Base-by-base conservation (phyloP, 202 grass and related monocot genomes). In the Digitaria exilis region DNA sequence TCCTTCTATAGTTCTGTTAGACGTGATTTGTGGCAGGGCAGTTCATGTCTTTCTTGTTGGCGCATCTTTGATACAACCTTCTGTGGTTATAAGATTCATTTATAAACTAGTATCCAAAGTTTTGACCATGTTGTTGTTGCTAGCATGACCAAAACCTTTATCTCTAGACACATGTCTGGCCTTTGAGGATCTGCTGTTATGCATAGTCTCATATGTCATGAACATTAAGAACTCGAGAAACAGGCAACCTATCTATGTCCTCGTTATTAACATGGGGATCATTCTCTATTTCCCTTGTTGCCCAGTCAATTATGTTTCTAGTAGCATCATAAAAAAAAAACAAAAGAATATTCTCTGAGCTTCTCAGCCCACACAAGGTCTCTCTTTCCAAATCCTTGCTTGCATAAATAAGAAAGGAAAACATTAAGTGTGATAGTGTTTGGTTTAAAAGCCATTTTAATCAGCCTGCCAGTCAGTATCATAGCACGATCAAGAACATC, bases 271-370 rank as follows among this genome's bases (percentile, higher is more conserved):
- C 66, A 6, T 89, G 68, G 28, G 78, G 58, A 49, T 80, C 65
- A 55, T 90, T 77, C 59, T 73, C 82, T 50, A 87, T 63, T 68
- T 93, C 90, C 71, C 65, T 90, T 56, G 71, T 85, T 45, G 92
- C 95, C 92, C 90, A 86, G 48, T 90, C 87, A 77, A 98, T 76
- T 93, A 95, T 90, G 87, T 93, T 98, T 85, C 77, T 76, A 61
- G 95, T 98, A 68, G 71, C 82, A 75, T 88, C 90, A 90, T 98
- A 92, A 91, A 98, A 98, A 92, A 91, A 98, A 98, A 66, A 69
- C 72, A 71, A 97, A 89, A 51, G 82, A 85, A 59, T 87, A 84
- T 54, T 93, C 89, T 77, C 59, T 87, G 35, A 98, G 87, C 57
- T 86, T 95, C 73, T 89, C 84, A 73, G 90, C 95, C 95, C 95